These are phyloP conservation scores for Penicillium salamii DNA, from an alignment of 495 filamentous ascomycete genomes.

Conservation along the genomic window DNA sequence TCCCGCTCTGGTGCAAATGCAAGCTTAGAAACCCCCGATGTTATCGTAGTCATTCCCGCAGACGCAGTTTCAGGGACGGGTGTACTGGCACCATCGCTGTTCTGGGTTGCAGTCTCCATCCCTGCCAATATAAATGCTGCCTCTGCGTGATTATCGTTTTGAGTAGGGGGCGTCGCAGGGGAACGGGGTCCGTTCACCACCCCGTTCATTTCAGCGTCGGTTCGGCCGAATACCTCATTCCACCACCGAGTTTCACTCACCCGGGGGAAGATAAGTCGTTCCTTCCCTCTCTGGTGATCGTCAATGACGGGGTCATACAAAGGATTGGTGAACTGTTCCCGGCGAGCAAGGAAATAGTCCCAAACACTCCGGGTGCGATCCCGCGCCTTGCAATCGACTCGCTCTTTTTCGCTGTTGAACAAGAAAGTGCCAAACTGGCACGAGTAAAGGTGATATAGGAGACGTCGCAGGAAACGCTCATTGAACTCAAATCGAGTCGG, in stretches of 20 bases:
- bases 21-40: constrained; percentile 42
- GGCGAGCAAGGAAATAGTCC: constrained; percentile 86
- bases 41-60: constrained; percentile 34
- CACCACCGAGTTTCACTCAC: constrained; percentile 78
- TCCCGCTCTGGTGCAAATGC: constrained; percentile 29
- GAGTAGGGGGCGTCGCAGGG: constrained; percentile 12
- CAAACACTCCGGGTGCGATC: constrained; percentile 86
- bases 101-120: constrained; percentile 44
- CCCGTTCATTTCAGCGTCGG: constrained; percentile 91
- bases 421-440: constrained; percentile 98
- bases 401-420: constrained; percentile 90
- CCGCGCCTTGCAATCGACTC: constrained; percentile 66
- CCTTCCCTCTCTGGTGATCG: constrained; percentile 70
- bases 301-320: constrained; percentile 76
- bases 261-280: constrained; percentile 80
- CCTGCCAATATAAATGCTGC: constrained; percentile 42
- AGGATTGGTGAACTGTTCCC: constrained; percentile 74
- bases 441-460: constrained; percentile 92
- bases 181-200: constrained; percentile 81
- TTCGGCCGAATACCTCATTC: constrained; percentile 80
- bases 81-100: constrained; percentile 27
- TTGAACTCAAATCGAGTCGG: constrained; percentile 96
- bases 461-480: constrained; percentile 84
- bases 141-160: constrained; percentile 18
- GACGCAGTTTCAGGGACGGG: constrained; percentile 24